Evolutionary conservation across 805 yeast species (phyloP).

Genomic region (Starmerella cellae): DNA sequence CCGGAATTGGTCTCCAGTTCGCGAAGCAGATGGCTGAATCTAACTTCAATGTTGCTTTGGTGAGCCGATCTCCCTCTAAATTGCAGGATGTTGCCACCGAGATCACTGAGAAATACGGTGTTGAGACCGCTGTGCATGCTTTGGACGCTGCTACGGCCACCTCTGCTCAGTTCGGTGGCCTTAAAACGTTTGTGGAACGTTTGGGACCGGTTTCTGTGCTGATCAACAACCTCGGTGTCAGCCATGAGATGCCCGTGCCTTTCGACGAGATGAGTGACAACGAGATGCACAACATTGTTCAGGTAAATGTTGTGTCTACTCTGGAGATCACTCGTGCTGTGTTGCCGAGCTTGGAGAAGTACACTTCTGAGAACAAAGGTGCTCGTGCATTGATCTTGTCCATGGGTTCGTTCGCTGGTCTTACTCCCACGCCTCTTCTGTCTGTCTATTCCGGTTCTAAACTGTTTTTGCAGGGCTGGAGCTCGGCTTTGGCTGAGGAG

Average conservation of each 20-base stretch:
- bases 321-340: conserved; percentile 70
- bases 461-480: conserved; percentile 90
- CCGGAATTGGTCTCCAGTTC: conserved; percentile 92
- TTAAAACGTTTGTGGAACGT: conserved; percentile 34
- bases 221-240: conserved; percentile 86
- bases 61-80: conserved; percentile 73
- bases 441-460: conserved; percentile 95
- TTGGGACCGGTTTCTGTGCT: conserved; percentile 54
- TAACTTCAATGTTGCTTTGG: conserved; percentile 71
- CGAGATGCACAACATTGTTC: conserved; percentile 68
- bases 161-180: conserved; percentile 40
- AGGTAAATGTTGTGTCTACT: conserved; percentile 76
- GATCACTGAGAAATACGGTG: conserved; percentile 45
- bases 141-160: conserved; percentile 64
- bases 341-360: conserved; percentile 51
- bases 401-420: conserved; percentile 95
- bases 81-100: conserved; percentile 53
- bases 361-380: conserved; percentile 33
- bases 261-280: conserved; percentile 63
- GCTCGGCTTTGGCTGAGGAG: conserved; percentile 77
- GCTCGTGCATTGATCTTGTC: conserved; percentile 61
- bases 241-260: conserved; percentile 91
- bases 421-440: conserved; percentile 79
- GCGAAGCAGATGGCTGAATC: conserved; percentile 70
- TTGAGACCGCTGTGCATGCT: conserved; percentile 53